phyloP scores from a whole-genome alignment of 192 early-diverging fungal genomes.

The Coemansia sp. region DNA sequence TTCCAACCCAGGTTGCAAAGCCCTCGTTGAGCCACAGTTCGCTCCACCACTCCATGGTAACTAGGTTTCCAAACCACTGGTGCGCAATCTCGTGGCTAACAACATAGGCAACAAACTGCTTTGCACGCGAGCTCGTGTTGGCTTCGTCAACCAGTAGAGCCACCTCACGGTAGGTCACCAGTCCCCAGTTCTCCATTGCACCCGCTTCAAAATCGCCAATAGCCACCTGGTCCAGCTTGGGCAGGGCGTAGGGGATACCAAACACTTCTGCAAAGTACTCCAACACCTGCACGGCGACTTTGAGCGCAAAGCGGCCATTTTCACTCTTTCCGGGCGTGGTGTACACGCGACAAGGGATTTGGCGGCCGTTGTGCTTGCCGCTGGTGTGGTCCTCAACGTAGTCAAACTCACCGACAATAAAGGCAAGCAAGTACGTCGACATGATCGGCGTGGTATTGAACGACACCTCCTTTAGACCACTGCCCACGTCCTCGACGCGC shows the following conservation, averaged over 20 bases:
- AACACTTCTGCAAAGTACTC: constrained; percentile 73
- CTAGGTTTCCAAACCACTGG: constrained; percentile 86
- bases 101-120: constrained; percentile 64
- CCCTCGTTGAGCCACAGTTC: constrained; percentile 87
- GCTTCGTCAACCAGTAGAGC: constrained; percentile 61
- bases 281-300: constrained; percentile 62
- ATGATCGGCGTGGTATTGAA: constrained; percentile 76
- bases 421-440: constrained; percentile 79
- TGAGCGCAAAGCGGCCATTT: constrained; percentile 69
- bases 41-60: constrained; percentile 72
- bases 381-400: constrained; percentile 64
- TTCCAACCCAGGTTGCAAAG: constrained; percentile 81
- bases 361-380: constrained; percentile 46
- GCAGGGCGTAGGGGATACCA: constrained; percentile 69
- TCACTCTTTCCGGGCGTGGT: constrained; percentile 62
- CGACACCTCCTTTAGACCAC: constrained; percentile 52
- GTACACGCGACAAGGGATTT: constrained; percentile 62
- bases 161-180: constrained; percentile 72
- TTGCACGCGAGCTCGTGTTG: constrained; percentile 57
- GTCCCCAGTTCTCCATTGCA: constrained; percentile 90
- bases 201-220: constrained; percentile 80
- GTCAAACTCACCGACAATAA: constrained; percentile 76
- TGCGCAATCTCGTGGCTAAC: constrained; percentile 82
- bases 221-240: constrained; percentile 72
- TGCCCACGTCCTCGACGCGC: constrained; percentile 8